Conservation (phyloP, 2,329 filamentous ascomycete species). For the Stemphylium lycopersici region DNA sequence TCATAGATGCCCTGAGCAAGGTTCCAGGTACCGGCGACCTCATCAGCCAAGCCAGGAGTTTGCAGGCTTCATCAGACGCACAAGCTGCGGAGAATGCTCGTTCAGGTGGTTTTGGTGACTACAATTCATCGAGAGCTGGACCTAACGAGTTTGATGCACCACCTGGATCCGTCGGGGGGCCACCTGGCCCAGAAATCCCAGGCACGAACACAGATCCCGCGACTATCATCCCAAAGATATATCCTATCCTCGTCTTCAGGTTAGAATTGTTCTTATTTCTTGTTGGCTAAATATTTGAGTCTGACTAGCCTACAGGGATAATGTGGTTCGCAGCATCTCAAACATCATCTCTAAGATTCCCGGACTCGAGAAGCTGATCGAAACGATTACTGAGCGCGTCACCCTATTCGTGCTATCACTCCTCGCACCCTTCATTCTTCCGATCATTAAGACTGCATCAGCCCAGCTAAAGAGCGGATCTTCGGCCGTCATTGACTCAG, state of each 20-base stretch:
- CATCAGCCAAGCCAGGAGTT: conserved; percentile 53
- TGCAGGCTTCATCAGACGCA: conserved; percentile 56
- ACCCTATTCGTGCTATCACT: conserved; percentile 91
- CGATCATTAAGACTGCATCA: conserved; percentile 86
- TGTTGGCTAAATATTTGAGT: no score
- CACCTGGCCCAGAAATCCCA: conserved; percentile 63
- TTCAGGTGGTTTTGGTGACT: conserved; percentile 43
- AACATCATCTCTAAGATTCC: conserved; percentile 89
- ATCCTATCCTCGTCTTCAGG: conserved; percentile 87
- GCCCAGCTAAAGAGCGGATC: conserved; percentile 86
- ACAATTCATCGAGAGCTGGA: conserved; percentile 47
- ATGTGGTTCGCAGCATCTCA: conserved; percentile 86
- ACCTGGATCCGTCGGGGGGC: conserved; percentile 53
- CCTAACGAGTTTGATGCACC: conserved; percentile 48
- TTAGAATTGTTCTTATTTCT: no score
- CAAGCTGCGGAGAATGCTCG: conserved; percentile 56
- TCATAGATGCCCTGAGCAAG: conserved; percentile 76
- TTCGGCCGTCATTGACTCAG: conserved; percentile 67
- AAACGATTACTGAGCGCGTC: conserved; percentile 90
- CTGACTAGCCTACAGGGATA: conserved; percentile 83
- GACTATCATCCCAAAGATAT: conserved; percentile 69
- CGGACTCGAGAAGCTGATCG: conserved; percentile 84
- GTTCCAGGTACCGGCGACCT: conserved; percentile 66
- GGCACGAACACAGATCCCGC: conserved; percentile 78
- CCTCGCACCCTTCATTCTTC: conserved; percentile 87